phyloP scores from a whole-genome alignment of 495 filamentous ascomycete genomes.

The Trichoderma orchidacearum region DNA sequence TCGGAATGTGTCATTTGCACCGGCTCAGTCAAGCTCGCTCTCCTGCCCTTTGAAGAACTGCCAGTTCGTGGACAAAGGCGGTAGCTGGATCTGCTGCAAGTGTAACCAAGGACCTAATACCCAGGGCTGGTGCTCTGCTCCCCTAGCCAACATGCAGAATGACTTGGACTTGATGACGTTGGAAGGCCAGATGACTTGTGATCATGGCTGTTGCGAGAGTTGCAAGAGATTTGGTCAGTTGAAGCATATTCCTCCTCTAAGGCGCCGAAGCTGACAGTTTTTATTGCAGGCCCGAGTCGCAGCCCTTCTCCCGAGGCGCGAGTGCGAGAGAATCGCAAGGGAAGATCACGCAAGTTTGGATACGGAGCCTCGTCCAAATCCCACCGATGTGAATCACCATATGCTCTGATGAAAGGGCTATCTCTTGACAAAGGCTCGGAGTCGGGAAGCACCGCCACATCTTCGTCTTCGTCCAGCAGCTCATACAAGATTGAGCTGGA shows the following conservation, averaged over 20 bases:
- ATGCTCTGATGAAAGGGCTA: neutral
- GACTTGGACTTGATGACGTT: conserved; percentile 18
- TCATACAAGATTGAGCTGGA: conserved; percentile 11
- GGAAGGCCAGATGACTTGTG: conserved; percentile 23
- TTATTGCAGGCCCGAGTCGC: conserved; percentile 7
- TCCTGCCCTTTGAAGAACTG: conserved; percentile 26
- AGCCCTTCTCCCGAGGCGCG: conserved; percentile 13
- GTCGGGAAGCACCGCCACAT: conserved; percentile 1
- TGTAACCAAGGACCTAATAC: conserved; percentile 24
- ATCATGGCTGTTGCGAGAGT: conserved; percentile 26
- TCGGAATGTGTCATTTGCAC: conserved; percentile 22
- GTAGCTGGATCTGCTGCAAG: conserved; percentile 28
- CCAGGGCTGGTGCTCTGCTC: conserved; percentile 24
- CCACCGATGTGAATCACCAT: conserved; percentile 9
- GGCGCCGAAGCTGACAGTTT: neutral
- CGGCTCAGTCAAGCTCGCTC: conserved; percentile 18
- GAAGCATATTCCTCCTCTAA: neutral
- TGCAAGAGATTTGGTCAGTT: conserved; percentile 18
- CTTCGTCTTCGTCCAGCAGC: conserved; percentile 7
- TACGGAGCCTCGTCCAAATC: conserved; percentile 8
- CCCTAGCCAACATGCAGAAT: conserved; percentile 15
- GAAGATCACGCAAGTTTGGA: conserved; percentile 12
- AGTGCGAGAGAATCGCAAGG: conserved; percentile 15
- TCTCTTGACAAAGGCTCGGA: neutral
- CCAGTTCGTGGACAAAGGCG: conserved; percentile 21